These are phyloP conservation scores for Leccinum uliginosum DNA, from an alignment of 768 basidiomycete genomes.

Conservation along the genomic window DNA sequence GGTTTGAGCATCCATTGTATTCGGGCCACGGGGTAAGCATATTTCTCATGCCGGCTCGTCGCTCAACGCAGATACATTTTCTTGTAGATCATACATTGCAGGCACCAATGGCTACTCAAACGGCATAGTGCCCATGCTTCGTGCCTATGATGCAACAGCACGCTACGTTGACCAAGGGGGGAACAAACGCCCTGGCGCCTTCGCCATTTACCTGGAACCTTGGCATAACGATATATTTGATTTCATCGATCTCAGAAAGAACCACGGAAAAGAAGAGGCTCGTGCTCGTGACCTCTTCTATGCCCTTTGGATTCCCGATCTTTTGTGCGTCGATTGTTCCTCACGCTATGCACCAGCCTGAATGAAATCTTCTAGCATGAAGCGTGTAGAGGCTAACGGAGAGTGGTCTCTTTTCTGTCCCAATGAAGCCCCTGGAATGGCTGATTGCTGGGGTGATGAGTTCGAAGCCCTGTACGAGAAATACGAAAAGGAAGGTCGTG, in stretches of 20 bases:
- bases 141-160: slow-evolving; percentile 95
- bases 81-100: slow-evolving; percentile 87
- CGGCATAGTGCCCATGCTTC: slow-evolving; percentile 98
- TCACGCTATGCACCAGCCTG: not conserved
- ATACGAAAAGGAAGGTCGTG: slow-evolving; percentile 89
- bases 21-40: slow-evolving; percentile 83
- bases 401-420: slow-evolving; percentile 99
- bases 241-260: slow-evolving; percentile 96
- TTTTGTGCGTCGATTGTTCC: slow-evolving; percentile 61
- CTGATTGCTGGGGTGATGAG: slow-evolving; percentile 85
- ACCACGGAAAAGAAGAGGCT: slow-evolving; percentile 97
- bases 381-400: slow-evolving; percentile 83
- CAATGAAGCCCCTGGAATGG: slow-evolving; percentile 87
- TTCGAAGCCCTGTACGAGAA: slow-evolving; percentile 82
- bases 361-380: slow-evolving; percentile 62
- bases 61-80: not conserved
- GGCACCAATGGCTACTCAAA: slow-evolving; percentile 99
- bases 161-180: slow-evolving; percentile 99
- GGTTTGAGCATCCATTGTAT: slow-evolving; percentile 96
- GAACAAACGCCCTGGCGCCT: slow-evolving; percentile 98
- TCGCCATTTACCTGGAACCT: slow-evolving; percentile 97
- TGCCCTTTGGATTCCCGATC: slow-evolving; percentile 95
- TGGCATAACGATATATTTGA: slow-evolving; percentile 99
- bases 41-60: not conserved
- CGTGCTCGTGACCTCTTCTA: slow-evolving; percentile 97